phyloP scores from a whole-genome alignment of 768 basidiomycete species.

The Panaeolus cyanescens region DNA sequence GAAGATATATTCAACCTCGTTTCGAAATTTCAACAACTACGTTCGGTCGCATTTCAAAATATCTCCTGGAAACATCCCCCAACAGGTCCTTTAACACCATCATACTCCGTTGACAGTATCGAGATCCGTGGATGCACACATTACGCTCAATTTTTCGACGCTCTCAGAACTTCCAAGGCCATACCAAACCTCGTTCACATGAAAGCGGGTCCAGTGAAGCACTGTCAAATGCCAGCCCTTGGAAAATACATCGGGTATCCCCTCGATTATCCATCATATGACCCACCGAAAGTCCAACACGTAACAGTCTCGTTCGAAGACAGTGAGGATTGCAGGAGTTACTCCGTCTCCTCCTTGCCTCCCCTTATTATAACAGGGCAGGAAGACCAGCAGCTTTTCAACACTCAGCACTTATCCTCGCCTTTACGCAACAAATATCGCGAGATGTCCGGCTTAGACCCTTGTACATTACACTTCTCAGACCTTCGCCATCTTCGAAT shows the following conservation, averaged over 20 bases:
- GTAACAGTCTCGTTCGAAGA: neutral
- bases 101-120: neutral
- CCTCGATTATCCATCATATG: too few species aligned
- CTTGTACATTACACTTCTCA: neutral
- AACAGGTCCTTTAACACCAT: neutral
- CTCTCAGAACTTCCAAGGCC: neutral
- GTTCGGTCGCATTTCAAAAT: neutral
- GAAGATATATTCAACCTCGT: neutral
- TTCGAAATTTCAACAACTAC: neutral
- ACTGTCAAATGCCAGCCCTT: neutral
- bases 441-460: neutral
- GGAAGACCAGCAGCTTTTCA: too few species aligned
- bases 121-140: neutral
- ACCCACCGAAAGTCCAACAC: neutral
- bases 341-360: too few species aligned
- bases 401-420: too few species aligned
- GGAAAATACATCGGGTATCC: neutral
- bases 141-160: neutral
- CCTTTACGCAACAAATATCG: neutral
- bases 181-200: neutral
- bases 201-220: neutral
- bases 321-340: too few species aligned
- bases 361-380: too few species aligned
- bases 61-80: neutral
- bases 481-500: neutral